These are phyloP conservation scores for Saccharomycopsis amapae DNA, from an alignment of 805 yeast species.

Conservation along the genomic window DNA sequence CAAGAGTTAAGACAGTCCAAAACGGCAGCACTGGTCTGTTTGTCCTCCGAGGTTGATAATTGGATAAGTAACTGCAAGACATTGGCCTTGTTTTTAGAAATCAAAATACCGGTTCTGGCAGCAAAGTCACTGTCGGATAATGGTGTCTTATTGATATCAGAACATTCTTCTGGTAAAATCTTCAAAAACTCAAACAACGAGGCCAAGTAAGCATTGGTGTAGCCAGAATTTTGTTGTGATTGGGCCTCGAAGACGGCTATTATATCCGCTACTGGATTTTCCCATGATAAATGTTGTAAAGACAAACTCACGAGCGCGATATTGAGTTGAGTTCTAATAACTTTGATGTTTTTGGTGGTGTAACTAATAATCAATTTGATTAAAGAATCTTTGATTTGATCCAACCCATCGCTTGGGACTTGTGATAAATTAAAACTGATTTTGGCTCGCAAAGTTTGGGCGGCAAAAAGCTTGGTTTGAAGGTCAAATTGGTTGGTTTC, in stretches of 20 bases:
- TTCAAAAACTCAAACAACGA: slow-evolving; percentile 71
- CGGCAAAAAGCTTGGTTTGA: slow-evolving; percentile 72
- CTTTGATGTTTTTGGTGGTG: slow-evolving; percentile 36
- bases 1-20: slow-evolving; percentile 81
- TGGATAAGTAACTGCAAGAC: slow-evolving; percentile 57
- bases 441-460: slow-evolving; percentile 84
- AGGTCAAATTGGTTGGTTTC: slow-evolving; percentile 29
- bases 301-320: slow-evolving; percentile 77
- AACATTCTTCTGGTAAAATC: slow-evolving; percentile 85
- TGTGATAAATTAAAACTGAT: slow-evolving; percentile 81
- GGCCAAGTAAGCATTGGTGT: slow-evolving; percentile 21
- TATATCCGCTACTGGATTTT: slow-evolving; percentile 60
- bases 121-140: slow-evolving; percentile 77
- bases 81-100: slow-evolving; percentile 58
- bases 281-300: slow-evolving; percentile 72
- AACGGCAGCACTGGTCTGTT: slow-evolving; percentile 37
- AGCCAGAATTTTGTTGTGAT: slow-evolving; percentile 11
- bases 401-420: slow-evolving; percentile 50
- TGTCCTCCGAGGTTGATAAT: slow-evolving; percentile 26
- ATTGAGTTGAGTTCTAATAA: slow-evolving; percentile 77
- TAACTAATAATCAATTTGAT: slow-evolving; percentile 49
- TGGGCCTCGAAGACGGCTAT: slow-evolving; percentile 34
- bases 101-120: slow-evolving; percentile 52
- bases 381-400: slow-evolving; percentile 60
- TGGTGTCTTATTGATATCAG: slow-evolving; percentile 69